These are phyloP conservation scores for Kazachstania africana DNA, from an alignment of 805 yeast species.

Conservation along the genomic window DNA sequence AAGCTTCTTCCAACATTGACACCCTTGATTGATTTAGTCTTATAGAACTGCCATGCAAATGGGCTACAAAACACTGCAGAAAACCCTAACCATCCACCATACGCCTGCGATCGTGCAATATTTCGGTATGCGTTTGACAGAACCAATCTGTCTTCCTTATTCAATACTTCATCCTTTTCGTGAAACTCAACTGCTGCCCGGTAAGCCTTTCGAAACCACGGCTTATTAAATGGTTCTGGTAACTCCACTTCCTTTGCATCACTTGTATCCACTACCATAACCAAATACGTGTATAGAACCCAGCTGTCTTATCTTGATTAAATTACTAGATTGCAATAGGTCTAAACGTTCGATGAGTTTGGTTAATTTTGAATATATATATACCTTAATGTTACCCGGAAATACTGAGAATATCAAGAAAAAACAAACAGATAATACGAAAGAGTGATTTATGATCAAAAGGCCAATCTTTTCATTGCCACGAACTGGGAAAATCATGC, in stretches of 20 bases:
- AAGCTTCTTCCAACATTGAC: slow-evolving; percentile 33
- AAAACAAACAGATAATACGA: too few species aligned
- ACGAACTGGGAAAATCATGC: too few species aligned
- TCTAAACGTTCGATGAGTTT: too few species aligned
- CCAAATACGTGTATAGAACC: too few species aligned
- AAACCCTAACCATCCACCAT: slow-evolving; percentile 32
- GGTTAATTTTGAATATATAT: too few species aligned
- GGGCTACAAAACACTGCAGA: slow-evolving; percentile 34
- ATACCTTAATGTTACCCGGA: too few species aligned
- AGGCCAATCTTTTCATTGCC: too few species aligned
- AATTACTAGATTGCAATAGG: too few species aligned
- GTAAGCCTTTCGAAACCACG: slow-evolving; percentile 30
- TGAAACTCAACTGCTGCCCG: slow-evolving; percentile 36
- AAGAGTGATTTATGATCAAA: too few species aligned
- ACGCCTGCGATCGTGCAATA: slow-evolving; percentile 26
- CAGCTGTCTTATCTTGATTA: too few species aligned
- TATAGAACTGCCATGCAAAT: slow-evolving; percentile 25
- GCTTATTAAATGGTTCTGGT: slow-evolving; percentile 9
- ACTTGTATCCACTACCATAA: too few species aligned
- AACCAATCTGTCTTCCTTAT: slow-evolving; percentile 31
- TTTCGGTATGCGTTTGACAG: slow-evolving; percentile 30
- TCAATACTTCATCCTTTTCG: slow-evolving; percentile 35
- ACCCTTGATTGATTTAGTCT: slow-evolving; percentile 26
- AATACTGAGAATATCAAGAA: too few species aligned
- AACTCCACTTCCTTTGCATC: not conserved